A percentile compares a stretch with the other conserved stretches of the same genome.
These are phyloP conservation scores for Pichia pseudocactophila DNA, from an alignment of 805 yeast genomes.

Conservation along the genomic window DNA sequence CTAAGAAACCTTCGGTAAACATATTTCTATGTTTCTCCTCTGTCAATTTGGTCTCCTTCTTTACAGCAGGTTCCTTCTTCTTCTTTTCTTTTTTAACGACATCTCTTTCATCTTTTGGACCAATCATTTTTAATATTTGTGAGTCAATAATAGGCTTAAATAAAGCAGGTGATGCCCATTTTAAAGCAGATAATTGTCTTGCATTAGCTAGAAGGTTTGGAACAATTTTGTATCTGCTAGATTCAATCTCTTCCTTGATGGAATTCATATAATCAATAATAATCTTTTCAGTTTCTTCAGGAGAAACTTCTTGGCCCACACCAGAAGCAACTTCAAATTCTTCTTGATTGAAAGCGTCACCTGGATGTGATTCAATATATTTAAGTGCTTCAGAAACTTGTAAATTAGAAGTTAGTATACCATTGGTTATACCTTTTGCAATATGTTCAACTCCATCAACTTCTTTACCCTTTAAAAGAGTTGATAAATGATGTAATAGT, in stretches of 20 bases:
- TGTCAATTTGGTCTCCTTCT: not conserved
- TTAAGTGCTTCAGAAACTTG: slow-evolving; percentile 78
- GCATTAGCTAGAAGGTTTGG: slow-evolving; percentile 72
- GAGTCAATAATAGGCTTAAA: slow-evolving; percentile 86
- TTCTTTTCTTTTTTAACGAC: slow-evolving; percentile 69
- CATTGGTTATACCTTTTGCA: slow-evolving; percentile 53
- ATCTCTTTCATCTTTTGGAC: slow-evolving; percentile 97
- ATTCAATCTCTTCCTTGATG: slow-evolving; percentile 49
- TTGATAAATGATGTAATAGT: slow-evolving; percentile 70
- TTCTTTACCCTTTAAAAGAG: slow-evolving; percentile 53
- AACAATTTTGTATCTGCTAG: slow-evolving; percentile 72
- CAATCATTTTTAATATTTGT: slow-evolving; percentile 60
- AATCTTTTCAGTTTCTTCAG: slow-evolving; percentile 49
- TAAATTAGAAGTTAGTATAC: slow-evolving; percentile 52
- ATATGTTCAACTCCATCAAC: slow-evolving; percentile 42
- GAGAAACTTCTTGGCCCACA: slow-evolving; percentile 68
- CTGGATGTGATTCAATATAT: slow-evolving; percentile 46
- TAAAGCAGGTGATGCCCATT: slow-evolving; percentile 85
- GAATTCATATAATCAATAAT: slow-evolving; percentile 52
- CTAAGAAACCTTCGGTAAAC: slow-evolving; percentile 93
- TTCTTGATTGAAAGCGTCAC: slow-evolving; percentile 31
- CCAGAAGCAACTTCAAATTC: slow-evolving; percentile 65
- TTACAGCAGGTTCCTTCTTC: slow-evolving; percentile 28
- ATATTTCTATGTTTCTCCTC: slow-evolving; percentile 47
- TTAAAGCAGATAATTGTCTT: slow-evolving; percentile 63